Evolutionary conservation across 768 basidiomycete genomes (phyloP), one percentile per base, ranked within the genome.

Genomic region (Cystofilobasidium bisporidii): DNA sequence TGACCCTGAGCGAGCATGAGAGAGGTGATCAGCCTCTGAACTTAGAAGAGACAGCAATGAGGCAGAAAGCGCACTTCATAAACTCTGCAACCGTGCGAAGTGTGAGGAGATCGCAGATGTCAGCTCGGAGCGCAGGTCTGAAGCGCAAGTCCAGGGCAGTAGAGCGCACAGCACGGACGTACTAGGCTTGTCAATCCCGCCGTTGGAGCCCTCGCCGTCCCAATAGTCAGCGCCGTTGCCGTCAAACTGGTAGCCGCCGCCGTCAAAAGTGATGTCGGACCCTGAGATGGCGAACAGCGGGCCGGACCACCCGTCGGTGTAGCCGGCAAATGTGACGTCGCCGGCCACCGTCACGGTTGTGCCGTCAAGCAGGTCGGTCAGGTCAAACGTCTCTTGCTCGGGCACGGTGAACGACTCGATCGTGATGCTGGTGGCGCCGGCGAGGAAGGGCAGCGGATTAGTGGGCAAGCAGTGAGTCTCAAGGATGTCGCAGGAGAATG

Each of bases 291-390:
- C 43, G 45, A 72, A 64, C 50, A 70, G 60, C 33, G 69, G 71
- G 4, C 71, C 71, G 17, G 41, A 66, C 60, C 63, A 68, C 43
- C 43, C 14, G 4, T 64, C 32, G n/a, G 69, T 53, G 36, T 36
- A 36, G 82, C 84, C 81, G 10, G 81, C 84, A 72, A 87, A 86
- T 28, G 74, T 71, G 55, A 87, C 79, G 38, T 86, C 81, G 22
- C 86, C 86, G 69, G 79, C 83, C 75, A 86, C 75, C 59, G 82
- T 85, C 68, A 87, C 85, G 5, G 80, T 84, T 1, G 84, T 81
- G 8, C 82, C 82, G 30, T 9, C 71, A 47, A 78, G 67, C 40
- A 86, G 77, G 24, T 65, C 61, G n/a, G 74, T 70, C 36, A 86
- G 79, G 20, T 76, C 78, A 72, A 86, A 79, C 0, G 78, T 80